Evolutionary conservation across 2,329 filamentous ascomycete species (phyloP).

Genomic region (Aspergillus fumigatus): DNA sequence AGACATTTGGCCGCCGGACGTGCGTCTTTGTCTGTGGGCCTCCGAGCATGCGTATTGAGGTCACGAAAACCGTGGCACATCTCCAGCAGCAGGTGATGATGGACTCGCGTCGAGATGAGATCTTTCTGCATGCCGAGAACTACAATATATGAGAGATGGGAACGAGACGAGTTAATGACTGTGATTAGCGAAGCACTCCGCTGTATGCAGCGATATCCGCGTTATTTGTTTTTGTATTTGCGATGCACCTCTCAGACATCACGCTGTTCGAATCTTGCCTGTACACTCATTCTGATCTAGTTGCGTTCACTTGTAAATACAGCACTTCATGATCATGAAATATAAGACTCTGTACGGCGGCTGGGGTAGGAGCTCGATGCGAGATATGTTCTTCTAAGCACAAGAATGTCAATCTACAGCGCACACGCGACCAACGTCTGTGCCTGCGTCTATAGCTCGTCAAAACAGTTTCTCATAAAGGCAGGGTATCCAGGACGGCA

Average conservation of each 20-base stretch:
- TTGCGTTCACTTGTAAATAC: conserved; percentile 13
- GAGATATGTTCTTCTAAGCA: not conserved
- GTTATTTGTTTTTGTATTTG: not conserved
- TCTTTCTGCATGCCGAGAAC: conserved; percentile 93
- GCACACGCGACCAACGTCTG: not conserved
- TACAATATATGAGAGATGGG: conserved; percentile 66
- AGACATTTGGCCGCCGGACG: conserved; percentile 73
- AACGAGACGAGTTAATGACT: not conserved
- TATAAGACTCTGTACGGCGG: not conserved
- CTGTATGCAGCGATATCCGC: not conserved
- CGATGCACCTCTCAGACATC: not conserved
- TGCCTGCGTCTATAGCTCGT: not conserved
- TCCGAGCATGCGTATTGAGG: conserved; percentile 78
- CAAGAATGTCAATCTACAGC: not conserved
- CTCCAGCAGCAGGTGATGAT: conserved; percentile 81
- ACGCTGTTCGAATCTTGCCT: not conserved
- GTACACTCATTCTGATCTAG: conserved; percentile 1
- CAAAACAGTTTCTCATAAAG: not conserved
- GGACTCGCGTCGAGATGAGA: conserved; percentile 74
- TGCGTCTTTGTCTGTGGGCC: conserved; percentile 94
- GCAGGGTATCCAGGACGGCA: conserved; percentile 2
- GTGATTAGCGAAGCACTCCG: not conserved
- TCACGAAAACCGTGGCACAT: conserved; percentile 76
- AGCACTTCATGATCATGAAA: not conserved
- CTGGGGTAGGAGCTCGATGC: not conserved